A percentile compares a stretch with the other conserved stretches of the same genome.
Evolutionary conservation across 192 early-diverging fungal species (phyloP).

Genomic region (Backusella liffmaniae): DNA sequence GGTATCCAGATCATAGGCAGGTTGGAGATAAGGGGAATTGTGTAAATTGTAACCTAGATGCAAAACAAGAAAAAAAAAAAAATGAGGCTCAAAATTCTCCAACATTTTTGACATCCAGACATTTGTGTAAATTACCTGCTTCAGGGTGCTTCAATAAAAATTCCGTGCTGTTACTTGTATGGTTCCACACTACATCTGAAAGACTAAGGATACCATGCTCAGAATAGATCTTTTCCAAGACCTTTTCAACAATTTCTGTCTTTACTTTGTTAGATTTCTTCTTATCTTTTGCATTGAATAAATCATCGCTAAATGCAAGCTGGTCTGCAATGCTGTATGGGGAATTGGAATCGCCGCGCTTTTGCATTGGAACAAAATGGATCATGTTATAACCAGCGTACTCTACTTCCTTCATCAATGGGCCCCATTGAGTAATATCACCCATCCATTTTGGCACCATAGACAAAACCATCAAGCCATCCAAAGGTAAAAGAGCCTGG

Average conservation of each 20-base stretch:
- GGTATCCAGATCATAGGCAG: constrained; percentile 94
- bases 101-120: background rate
- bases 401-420: constrained; percentile 66
- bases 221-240: constrained; percentile 56
- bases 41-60: constrained; percentile 87
- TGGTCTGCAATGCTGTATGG: constrained; percentile 98
- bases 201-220: constrained; percentile 73
- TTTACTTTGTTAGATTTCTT: constrained; percentile 57
- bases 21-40: constrained; percentile 90
- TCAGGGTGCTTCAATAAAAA: constrained; percentile 97
- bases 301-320: constrained; percentile 81
- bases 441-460: constrained; percentile 98
- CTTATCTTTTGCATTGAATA: constrained; percentile 67
- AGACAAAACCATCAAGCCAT: constrained; percentile 88
- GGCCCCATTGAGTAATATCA: constrained; percentile 70
- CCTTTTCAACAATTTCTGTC: constrained; percentile 49
- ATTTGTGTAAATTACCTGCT: constrained; percentile 54
- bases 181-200: constrained; percentile 99
- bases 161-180: constrained; percentile 90
- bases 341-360: constrained; percentile 89
- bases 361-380: constrained; percentile 94
- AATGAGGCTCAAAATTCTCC: background rate
- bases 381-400: constrained; percentile 96
- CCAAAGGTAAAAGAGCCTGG: constrained; percentile 64
- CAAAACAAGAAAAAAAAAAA: constrained; percentile 19